Percentiles rank a stretch among this genome's conserved stretches.
Conservation (phyloP, 208 protist species). For the Vickermania spadyakhi region DNA sequence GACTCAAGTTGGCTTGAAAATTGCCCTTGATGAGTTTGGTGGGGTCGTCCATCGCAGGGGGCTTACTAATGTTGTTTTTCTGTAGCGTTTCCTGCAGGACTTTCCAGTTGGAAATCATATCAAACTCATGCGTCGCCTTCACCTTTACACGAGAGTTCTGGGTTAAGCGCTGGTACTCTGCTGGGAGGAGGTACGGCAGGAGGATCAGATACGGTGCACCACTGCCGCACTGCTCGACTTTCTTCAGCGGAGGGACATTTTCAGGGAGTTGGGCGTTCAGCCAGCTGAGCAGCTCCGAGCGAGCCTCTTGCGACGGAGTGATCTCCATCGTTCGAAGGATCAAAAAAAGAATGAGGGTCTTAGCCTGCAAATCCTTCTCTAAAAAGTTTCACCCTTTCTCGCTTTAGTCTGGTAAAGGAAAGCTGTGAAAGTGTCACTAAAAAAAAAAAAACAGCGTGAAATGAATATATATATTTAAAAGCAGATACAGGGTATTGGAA, state of each 20-base stretch:
- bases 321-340: conserved; percentile 10
- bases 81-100: conserved; percentile 90
- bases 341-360: no score
- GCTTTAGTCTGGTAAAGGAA: no score
- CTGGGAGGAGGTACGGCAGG: conserved; percentile 86
- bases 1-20: conserved; percentile 96
- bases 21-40: conserved; percentile 91
- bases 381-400: no score
- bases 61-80: conserved; percentile 71
- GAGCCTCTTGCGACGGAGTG: conserved; percentile 34
- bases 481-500: no score
- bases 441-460: no score
- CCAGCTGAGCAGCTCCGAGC: conserved; percentile 71
- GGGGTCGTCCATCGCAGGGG: conserved; percentile 73
- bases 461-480: no score
- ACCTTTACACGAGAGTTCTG: conserved; percentile 88
- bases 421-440: no score
- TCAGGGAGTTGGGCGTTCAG: conserved; percentile 46
- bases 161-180: conserved; percentile 62
- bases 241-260: conserved; percentile 25
- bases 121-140: conserved; percentile 87
- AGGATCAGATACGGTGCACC: conserved; percentile 92
- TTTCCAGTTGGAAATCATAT: conserved; percentile 95
- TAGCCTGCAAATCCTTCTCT: no score
- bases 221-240: conserved; percentile 78